Evolutionary conservation across 768 basidiomycete species (phyloP), one percentile per base, ranked within the genome.

Genomic region (Mycena filopes): DNA sequence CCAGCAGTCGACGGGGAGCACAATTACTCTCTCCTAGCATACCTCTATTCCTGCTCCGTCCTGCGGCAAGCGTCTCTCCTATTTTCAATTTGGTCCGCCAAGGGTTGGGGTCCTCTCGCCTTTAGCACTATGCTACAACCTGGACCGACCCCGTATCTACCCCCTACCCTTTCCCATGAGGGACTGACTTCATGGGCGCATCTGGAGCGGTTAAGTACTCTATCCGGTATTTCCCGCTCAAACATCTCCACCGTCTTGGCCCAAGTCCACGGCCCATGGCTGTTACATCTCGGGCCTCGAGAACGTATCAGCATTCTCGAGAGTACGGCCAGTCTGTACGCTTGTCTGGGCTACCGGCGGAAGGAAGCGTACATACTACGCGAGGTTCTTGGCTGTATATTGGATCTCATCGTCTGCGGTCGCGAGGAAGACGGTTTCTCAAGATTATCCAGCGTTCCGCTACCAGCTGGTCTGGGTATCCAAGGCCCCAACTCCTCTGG

Each of bases 361-460:
- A 97, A 97, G 78, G 96, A 98, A 78, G 92, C 90, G 0, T 92
- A 93, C 71, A 81, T 95, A 42, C 81, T 96, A 26, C 85, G 97
- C 13, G 96, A 98, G 73, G 85, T 98, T 45, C 82, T 96, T 23
- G 93, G 92, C 11, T 92, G 92, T 69, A 77, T 95, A 57, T 81
- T 96, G 80, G 96, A 95, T 73, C 83, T 95, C 58, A 79, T 97
- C 62, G 92, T 96, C n/a, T 93, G 89, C 70, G 93, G 90, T 55
- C 86, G 92, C 51, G 91, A 92, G 70, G 92, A 94, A 76, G 84
- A 87, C 71, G 84, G 85, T 20, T 79, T 83, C 47, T 79, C 81
- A 25, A 80, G 81, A 62, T 80, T 78, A 43, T 80, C 81, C 47
- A 80, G 71, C 67, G 74, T 78, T 60, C 75, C 81, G 18, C 76